These are phyloP conservation scores for Solanum tarijense DNA, from an alignment of 257 asterid genomes.

Conservation along the genomic window DNA sequence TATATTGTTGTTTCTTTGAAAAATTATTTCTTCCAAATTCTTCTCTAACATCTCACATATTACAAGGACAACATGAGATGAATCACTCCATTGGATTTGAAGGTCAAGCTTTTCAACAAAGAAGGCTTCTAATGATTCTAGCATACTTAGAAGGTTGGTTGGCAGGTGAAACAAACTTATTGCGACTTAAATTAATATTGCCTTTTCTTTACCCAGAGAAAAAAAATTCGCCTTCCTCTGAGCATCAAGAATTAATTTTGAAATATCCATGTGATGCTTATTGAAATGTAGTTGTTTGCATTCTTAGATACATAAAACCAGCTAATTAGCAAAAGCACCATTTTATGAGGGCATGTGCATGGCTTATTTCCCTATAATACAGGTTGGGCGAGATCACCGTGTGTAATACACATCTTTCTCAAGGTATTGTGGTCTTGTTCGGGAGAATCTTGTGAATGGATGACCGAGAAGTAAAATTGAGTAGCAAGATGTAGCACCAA, in stretches of 20 bases:
- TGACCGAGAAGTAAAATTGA: not conserved
- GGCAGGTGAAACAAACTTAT: not conserved
- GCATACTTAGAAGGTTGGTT: not conserved
- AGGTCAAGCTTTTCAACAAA: not conserved
- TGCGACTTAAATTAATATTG: not conserved
- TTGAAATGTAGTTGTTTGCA: not conserved
- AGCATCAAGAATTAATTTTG: not conserved
- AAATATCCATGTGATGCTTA: not conserved
- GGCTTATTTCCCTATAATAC: not conserved
- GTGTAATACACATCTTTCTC: not conserved
- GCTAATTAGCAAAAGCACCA: not conserved
- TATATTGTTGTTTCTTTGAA: not conserved
- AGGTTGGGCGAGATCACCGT: not conserved
- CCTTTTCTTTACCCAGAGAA: not conserved
- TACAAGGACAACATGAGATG: not conserved
- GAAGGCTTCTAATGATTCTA: not conserved
- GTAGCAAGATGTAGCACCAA: not conserved
- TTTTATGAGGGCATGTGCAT: not conserved
- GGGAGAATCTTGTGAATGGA: not conserved
- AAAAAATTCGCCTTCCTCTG: not conserved
- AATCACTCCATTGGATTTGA: not conserved
- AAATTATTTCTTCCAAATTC: not conserved
- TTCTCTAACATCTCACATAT: not conserved
- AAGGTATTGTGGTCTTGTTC: not conserved
- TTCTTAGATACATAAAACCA: not conserved